A percentile compares a stretch with the other conserved stretches of the same genome.
phyloP scores from a whole-genome alignment of 495 filamentous ascomycete genomes.

The Pseudomonodictys pantanalensis region DNA sequence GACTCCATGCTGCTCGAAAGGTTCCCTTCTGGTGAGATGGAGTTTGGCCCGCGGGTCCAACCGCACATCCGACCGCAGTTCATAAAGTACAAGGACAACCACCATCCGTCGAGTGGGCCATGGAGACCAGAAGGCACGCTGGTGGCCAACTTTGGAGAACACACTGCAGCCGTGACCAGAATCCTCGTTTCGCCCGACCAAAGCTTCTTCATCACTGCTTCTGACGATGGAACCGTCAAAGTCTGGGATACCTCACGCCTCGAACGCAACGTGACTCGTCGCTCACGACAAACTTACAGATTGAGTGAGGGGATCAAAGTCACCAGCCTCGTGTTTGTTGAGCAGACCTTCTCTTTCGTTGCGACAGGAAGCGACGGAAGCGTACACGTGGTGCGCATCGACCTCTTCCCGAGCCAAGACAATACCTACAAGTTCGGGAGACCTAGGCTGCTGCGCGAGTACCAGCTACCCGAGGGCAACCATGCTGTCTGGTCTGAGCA shows the following conservation, averaged over 20 bases:
- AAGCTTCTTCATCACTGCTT: conserved; percentile 87
- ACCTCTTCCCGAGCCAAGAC: conserved; percentile 50
- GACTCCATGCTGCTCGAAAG: conserved; percentile 88
- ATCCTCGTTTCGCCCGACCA: conserved; percentile 86
- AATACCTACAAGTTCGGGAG: conserved; percentile 64
- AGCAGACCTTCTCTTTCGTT: conserved; percentile 89
- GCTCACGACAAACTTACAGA: conserved; percentile 81
- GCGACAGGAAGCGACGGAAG: conserved; percentile 88
- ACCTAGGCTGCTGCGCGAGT: conserved; percentile 70
- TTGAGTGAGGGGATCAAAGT: conserved; percentile 70
- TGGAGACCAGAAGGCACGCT: conserved; percentile 86
- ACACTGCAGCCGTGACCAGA: conserved; percentile 76
- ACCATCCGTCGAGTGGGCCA: conserved; percentile 47
- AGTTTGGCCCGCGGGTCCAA: conserved; percentile 78
- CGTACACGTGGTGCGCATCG: conserved; percentile 83
- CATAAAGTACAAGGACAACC: conserved; percentile 56
- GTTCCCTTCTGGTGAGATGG: conserved; percentile 74
- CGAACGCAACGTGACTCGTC: conserved; percentile 82
- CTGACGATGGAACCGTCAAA: conserved; percentile 88
- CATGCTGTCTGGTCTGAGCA: conserved; percentile 91
- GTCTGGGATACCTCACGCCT: conserved; percentile 90
- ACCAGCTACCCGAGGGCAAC: conserved; percentile 71
- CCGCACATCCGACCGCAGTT: conserved; percentile 62
- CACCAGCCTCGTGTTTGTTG: conserved; percentile 80
- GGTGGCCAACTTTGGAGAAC: conserved; percentile 84